phyloP scores from a whole-genome alignment of 306 rosid species.

The Vicia faba region DNA sequence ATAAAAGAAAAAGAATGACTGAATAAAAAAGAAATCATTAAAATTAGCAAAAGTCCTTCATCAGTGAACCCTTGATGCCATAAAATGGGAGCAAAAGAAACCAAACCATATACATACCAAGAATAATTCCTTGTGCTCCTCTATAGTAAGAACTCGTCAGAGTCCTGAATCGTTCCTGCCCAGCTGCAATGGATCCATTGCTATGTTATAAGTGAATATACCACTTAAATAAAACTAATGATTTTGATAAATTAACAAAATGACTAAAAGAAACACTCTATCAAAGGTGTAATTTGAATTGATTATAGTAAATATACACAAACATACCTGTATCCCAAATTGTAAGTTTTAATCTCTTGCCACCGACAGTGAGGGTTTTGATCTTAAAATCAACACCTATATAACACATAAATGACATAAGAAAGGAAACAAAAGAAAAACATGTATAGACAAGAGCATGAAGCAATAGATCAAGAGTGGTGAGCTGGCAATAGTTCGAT shows the following conservation, averaged over 20 bases:
- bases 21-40: conserved; percentile 25
- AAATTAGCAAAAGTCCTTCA: conserved; percentile 18
- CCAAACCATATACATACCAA: conserved; percentile 56
- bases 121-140: conserved; percentile 91
- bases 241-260: conserved; percentile 26
- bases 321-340: conserved; percentile 93
- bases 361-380: conserved; percentile 75
- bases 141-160: conserved; percentile 88
- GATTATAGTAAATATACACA: too few relatives aligned
- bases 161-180: conserved; percentile 94
- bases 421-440: too few relatives aligned
- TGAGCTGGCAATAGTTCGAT: not conserved
- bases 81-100: not conserved
- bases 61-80: conserved; percentile 10
- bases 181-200: conserved; percentile 71
- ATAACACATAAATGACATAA: conserved; percentile 14
- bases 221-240: conserved; percentile 48
- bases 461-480: not conserved
- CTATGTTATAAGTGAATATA: conserved; percentile 36
- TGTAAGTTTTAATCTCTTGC: conserved; percentile 89
- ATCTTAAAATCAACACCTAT: conserved; percentile 98
- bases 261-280: conserved; percentile 35
- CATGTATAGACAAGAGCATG: too few relatives aligned
- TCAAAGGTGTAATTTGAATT: too few relatives aligned
- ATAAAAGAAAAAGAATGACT: conserved; percentile 34